phyloP scores from a whole-genome alignment of 305 asterid species.

The Fraxinus velutina region DNA sequence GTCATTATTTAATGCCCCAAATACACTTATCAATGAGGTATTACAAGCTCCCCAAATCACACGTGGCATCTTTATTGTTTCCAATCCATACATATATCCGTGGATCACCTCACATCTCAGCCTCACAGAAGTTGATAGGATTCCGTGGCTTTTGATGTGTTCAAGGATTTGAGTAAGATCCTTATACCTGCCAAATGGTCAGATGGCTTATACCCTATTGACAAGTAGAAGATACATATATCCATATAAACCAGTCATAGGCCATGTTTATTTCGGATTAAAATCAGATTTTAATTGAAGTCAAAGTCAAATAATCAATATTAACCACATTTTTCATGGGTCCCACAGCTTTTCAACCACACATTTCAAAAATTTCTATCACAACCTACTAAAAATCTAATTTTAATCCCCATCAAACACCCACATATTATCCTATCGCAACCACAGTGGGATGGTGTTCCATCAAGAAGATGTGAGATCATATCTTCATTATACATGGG shows the following conservation, averaged over 20 bases:
- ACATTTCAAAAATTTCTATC: too few relatives aligned
- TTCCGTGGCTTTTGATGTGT: background rate
- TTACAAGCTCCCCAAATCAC: background rate
- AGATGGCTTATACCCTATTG: background rate
- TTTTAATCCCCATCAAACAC: too few relatives aligned
- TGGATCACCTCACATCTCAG: background rate
- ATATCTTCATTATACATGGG: background rate
- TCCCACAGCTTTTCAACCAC: too few relatives aligned
- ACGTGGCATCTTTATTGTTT: background rate
- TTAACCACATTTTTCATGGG: too few relatives aligned
- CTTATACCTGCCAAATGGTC: background rate
- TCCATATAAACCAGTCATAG: background rate
- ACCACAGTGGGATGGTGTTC: background rate
- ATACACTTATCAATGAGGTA: background rate
- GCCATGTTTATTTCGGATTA: too few relatives aligned
- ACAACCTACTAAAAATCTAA: too few relatives aligned
- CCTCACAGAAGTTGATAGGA: background rate
- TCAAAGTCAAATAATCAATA: too few relatives aligned
- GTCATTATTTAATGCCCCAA: too few relatives aligned
- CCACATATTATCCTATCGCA: background rate
- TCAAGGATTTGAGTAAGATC: background rate
- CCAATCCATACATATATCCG: background rate
- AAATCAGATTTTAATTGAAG: too few relatives aligned
- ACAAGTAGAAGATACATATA: background rate
- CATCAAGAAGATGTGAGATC: background rate